A percentile compares a stretch with the other conserved stretches of the same genome.
Evolutionary conservation across 306 rosid species (phyloP).

Genomic region (Vicia sativa): DNA sequence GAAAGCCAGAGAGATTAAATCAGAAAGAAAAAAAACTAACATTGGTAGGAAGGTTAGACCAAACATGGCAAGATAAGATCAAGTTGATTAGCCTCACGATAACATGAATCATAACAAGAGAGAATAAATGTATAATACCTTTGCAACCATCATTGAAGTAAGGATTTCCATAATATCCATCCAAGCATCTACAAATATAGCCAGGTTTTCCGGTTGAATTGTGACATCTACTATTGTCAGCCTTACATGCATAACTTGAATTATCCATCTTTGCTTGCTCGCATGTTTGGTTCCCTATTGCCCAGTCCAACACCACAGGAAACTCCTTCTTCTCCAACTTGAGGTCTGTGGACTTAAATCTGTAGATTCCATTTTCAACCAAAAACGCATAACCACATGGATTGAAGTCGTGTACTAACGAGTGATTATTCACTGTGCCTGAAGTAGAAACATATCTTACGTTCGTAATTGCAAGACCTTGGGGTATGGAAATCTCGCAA

Average conservation of each 20-base stretch:
- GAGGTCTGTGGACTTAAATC: constrained; percentile 3
- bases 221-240: background rate
- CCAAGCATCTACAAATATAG: constrained; percentile 23
- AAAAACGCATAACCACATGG: constrained; percentile 36
- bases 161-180: constrained; percentile 45
- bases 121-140: constrained; percentile 27
- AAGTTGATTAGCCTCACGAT: too few species aligned
- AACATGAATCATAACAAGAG: background rate
- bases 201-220: background rate
- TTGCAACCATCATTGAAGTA: constrained; percentile 45
- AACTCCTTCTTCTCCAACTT: constrained; percentile 2
- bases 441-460: background rate
- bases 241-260: constrained; percentile 9
- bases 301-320: constrained; percentile 28
- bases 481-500: background rate
- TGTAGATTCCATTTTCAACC: constrained; percentile 25
- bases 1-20: background rate
- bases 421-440: background rate
- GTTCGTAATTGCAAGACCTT: too few species aligned
- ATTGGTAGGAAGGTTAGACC: background rate
- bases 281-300: constrained; percentile 32
- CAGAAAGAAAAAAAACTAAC: background rate
- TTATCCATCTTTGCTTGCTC: background rate
- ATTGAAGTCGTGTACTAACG: background rate
- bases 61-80: too few species aligned